phyloP scores from a whole-genome alignment of 2,329 filamentous ascomycete genomes.

The Aspergillus sp. region DNA sequence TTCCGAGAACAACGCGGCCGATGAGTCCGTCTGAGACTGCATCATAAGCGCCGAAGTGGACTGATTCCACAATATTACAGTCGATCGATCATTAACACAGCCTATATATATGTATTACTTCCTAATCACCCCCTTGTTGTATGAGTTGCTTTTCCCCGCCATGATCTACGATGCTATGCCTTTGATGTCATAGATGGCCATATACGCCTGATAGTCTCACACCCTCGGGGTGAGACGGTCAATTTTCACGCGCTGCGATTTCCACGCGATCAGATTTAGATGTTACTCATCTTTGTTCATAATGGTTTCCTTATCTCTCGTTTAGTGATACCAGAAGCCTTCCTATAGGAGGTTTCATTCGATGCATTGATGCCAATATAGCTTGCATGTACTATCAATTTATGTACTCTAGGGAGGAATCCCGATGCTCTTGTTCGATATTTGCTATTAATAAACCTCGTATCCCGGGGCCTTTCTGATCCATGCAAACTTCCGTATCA shows the following conservation, averaged over 20 bases:
- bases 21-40: slow-evolving; percentile 8
- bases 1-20: slow-evolving; percentile 14
- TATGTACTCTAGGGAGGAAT: neutral
- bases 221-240: neutral
- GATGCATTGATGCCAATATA: neutral
- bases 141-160: neutral
- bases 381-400: neutral
- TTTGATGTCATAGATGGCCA: slow-evolving; percentile 1
- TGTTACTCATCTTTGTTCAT: neutral
- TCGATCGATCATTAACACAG: neutral
- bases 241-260: neutral
- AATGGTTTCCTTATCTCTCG: neutral
- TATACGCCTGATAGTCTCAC: neutral
- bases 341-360: neutral
- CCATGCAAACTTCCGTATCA: too few relatives aligned
- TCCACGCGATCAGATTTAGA: neutral
- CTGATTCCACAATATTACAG: neutral
- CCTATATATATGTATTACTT: neutral
- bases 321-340: slow-evolving; percentile 3
- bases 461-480: too few relatives aligned
- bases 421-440: too few relatives aligned
- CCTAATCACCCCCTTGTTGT: neutral
- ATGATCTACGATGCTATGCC: slow-evolving; percentile 11
- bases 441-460: too few relatives aligned
- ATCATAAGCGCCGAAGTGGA: too few relatives aligned